Conservation (phyloP, 305 asterid species). For the Fraxinus angustifolia region DNA sequence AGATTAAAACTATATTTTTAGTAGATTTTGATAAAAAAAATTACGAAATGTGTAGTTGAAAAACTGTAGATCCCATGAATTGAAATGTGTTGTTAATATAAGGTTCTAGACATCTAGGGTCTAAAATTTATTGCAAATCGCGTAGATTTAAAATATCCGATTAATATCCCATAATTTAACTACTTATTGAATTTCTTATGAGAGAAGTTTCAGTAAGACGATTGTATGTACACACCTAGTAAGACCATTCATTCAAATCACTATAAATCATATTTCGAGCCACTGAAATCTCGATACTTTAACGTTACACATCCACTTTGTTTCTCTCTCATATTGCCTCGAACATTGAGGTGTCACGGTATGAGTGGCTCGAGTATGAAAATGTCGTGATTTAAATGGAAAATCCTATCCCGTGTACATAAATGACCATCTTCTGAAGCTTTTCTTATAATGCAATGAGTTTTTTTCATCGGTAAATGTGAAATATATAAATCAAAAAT, state of each 20-base stretch:
- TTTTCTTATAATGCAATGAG: not conserved
- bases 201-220: not conserved
- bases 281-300: too few species aligned
- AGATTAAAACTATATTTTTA: too few species aligned
- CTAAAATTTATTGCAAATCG: not conserved
- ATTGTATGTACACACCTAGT: too few species aligned
- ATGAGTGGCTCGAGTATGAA: not conserved
- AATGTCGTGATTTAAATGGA: too few species aligned
- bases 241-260: not conserved
- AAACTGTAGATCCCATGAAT: not conserved
- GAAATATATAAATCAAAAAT: too few species aligned
- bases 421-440: too few species aligned
- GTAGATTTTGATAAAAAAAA: too few species aligned
- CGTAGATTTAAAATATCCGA: not conserved
- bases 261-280: not conserved
- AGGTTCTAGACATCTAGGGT: not conserved
- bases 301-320: too few species aligned
- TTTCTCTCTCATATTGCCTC: not conserved
- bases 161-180: not conserved
- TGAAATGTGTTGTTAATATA: not conserved
- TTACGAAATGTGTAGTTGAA: not conserved
- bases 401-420: too few species aligned
- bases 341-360: not conserved
- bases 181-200: not conserved
- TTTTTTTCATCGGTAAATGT: too few species aligned